Evolutionary conservation across 768 basidiomycete genomes (phyloP).

Genomic region (Boletus vinaceobasis): DNA sequence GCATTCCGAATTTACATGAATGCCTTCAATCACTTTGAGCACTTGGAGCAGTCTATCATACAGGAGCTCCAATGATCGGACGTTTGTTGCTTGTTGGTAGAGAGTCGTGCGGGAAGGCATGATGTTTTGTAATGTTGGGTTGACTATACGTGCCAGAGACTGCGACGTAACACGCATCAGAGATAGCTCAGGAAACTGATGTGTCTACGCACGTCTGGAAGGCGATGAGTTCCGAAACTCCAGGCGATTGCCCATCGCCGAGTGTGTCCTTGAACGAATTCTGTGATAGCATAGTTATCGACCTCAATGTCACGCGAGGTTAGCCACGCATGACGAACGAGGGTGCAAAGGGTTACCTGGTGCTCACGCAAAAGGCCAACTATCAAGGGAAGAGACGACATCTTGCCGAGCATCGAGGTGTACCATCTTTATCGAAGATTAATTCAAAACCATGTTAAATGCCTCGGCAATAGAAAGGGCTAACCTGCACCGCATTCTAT

Average conservation of each 20-base stretch:
- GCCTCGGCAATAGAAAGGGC: background rate
- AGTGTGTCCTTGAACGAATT: conserved; percentile 84
- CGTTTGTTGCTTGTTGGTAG: conserved; percentile 34
- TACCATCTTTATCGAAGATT: conserved; percentile 59
- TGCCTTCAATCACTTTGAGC: conserved; percentile 34
- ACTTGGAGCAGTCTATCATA: conserved; percentile 25
- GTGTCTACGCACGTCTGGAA: conserved; percentile 69
- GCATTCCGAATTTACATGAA: conserved; percentile 11
- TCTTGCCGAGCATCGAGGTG: conserved; percentile 89
- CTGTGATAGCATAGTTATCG: conserved; percentile 80
- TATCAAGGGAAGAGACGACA: conserved; percentile 65
- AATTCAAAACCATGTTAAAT: background rate
- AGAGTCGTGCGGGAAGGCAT: conserved; percentile 61
- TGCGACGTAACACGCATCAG: conserved; percentile 31
- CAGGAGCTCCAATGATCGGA: conserved; percentile 9
- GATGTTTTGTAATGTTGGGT: conserved; percentile 44
- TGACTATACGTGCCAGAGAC: conserved; percentile 35
- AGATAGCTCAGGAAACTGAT: conserved; percentile 5
- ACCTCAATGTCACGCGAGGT: conserved; percentile 46
- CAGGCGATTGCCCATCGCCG: conserved; percentile 91
- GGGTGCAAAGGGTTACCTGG: conserved; percentile 34
- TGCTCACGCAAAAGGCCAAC: conserved; percentile 49
- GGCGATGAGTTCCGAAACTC: conserved; percentile 61
- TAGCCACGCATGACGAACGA: background rate
- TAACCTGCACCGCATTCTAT: conserved; percentile 58